Evolutionary conservation across 441 rosid genomes (phyloP), one percentile per base, ranked within the genome.

Genomic region (Adansonia gregorii): DNA sequence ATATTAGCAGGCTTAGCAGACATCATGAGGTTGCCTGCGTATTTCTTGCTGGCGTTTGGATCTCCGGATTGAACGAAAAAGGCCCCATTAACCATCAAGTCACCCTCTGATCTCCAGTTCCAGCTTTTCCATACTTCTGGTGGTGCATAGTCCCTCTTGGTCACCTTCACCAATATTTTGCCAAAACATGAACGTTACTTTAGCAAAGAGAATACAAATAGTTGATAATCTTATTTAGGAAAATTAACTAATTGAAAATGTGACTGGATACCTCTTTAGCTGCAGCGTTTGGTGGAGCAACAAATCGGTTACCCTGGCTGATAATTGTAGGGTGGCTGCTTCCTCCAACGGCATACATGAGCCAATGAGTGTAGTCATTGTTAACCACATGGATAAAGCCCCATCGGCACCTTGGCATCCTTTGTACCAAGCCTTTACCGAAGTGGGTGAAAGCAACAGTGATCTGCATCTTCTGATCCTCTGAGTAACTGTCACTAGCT

Each of bases 341-440:
- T 1, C 91, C 94, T 55, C 92, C 91, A 27, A 90, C 83, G 49
- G 91, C 91, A 43, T 88, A 90, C 89, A 82, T 86, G 60, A 81
- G 84, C 92, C 92, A 90, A 48, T 88, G 89, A 9, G 89, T 83
- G 77, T 88, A 88, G 86, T 88, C 92, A 64, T 90, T 90, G 86
- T 90, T 90, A 73, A 88, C 94, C n/a, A 88, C 89, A 81, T 90
- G 94, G 78, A 87, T 54, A 73, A 85, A 90, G 10, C 94, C 92
- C 67, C 73, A 84, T 31, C 91, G 83, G 72, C 86, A 83, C 82
- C 92, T 87, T 0, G 88, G 90, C 90, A 89, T 87, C 73, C 90
- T 84, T 80, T 87, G 90, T 35, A 83, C 79, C 61, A 88, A 74
- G 51, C 85, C 87, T 73, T 68, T 73, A 3, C 87, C 92, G 19